Base-by-base conservation (phyloP, 2,329 filamentous ascomycete genomes). In the Alternaria novae-zelandiae region DNA sequence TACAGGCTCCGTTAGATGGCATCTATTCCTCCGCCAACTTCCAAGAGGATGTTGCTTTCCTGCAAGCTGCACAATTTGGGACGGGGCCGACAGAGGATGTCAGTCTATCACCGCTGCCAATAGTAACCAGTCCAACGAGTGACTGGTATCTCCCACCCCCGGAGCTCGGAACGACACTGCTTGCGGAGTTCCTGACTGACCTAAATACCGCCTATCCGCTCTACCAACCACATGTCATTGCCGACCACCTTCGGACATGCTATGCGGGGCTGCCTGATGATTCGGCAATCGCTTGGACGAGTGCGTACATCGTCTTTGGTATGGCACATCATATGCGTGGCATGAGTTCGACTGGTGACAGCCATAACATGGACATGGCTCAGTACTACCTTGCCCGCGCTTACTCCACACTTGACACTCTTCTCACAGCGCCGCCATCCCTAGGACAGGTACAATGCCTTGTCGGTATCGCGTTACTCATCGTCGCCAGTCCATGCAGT, bases 201-300 rank as follows among this genome's bases (percentile, higher is more conserved):
- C 68, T 73, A 51, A 76, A 76, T 36, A 71, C 70, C 3, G 71
- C 70, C 0, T 68, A 54, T 20, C 68, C 72, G 15, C 62, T 76
- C 4, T 76, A 69, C 47, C 64, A 66, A 9, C 71, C 69, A 4
- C 64, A 70, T 25, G 60, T 61, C 7, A 67, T 75, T 15, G 69
- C 66, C 4, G 60, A 74, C 4, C 72, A 76, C 32, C 64, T 74
- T 6, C 69, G 70, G 13, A 59, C 65, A n/a, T 75, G 74, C 55
- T 74, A 74, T 58, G 60, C 63, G 13, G 71, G 70, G 9, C 21
- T 32, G 11, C 66, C 70, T 4, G 71, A 75, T 46, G 70, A 68
- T 8, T 63, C 70, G 20, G 58, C 67, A n/a, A 56, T 74, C n/a
- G 64, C 69, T 9, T 76, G 70, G 73, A 65, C 63, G 10, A 71